phyloP scores from a whole-genome alignment of 129 eudicot genomes.

The Centaurea solstitialis region DNA sequence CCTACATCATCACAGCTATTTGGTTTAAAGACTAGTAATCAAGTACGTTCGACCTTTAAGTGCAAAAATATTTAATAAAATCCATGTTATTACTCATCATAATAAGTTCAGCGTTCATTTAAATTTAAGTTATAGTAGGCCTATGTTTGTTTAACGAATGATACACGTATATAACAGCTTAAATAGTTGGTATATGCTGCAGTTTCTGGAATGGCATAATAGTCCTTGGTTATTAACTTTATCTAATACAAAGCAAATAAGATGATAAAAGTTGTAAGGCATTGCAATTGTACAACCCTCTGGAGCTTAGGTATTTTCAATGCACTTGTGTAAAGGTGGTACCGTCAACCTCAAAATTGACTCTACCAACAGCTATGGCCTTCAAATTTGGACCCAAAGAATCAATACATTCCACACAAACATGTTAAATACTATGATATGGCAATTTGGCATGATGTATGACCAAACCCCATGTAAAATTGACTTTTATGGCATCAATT shows the following conservation, averaged over 20 bases:
- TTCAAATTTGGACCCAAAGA: neutral
- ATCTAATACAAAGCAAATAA: neutral
- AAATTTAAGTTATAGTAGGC: neutral
- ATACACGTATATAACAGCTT: neutral
- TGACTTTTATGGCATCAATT: no score
- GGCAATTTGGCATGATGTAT: no score
- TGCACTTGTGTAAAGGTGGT: slow-evolving; percentile 4
- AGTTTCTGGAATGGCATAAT: neutral
- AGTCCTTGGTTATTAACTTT: neutral
- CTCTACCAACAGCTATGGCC: neutral
- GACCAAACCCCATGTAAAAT: no score
- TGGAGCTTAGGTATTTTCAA: neutral
- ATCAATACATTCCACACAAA: neutral
- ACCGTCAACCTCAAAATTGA: slow-evolving; percentile 3
- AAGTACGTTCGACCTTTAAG: neutral
- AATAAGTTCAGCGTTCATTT: no score
- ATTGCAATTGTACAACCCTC: neutral
- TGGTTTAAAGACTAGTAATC: neutral
- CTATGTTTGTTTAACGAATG: neutral
- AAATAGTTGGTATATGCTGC: neutral
- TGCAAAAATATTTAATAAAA: neutral
- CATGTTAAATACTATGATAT: neutral
- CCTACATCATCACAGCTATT: neutral
- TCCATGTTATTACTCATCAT: neutral
- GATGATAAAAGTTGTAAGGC: neutral